Evolutionary conservation across 768 basidiomycete genomes (phyloP).

Genomic region (Amanita subjunquillea): DNA sequence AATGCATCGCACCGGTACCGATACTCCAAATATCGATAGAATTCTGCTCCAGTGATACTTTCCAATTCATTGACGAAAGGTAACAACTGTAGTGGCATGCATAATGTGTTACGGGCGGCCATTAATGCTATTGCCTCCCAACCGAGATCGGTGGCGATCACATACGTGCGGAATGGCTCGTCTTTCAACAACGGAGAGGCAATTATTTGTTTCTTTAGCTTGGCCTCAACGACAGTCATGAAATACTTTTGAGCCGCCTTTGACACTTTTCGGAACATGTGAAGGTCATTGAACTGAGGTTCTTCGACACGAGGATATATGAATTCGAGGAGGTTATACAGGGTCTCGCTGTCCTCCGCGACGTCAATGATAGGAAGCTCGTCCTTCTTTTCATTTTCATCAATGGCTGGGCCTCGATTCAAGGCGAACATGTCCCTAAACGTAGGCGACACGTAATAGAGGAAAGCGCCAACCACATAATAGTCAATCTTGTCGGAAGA

Average conservation of each 20-base stretch:
- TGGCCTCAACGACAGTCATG: conserved; percentile 1
- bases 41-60: neutral
- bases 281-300: neutral
- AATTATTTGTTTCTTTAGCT: neutral
- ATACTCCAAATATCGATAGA: neutral
- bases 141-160: neutral
- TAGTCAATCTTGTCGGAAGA: conserved; percentile 21
- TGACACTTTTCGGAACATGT: neutral
- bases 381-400: conserved; percentile 1
- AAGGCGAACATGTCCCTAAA: conserved; percentile 21
- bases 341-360: conserved; percentile 7
- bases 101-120: conserved; percentile 24
- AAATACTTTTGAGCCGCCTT: conserved; percentile 2
- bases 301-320: conserved; percentile 4
- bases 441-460: conserved; percentile 19
- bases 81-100: conserved; percentile 25
- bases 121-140: conserved; percentile 10
- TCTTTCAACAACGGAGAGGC: neutral
- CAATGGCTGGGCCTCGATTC: conserved; percentile 8
- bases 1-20: neutral
- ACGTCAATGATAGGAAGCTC: conserved; percentile 7
- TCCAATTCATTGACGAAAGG: neutral
- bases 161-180: neutral
- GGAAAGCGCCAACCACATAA: conserved; percentile 15
- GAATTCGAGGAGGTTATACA: conserved; percentile 6